Percentiles rank a stretch among this genome's conserved stretches.
Evolutionary conservation across 1,284 basidiomycete genomes (phyloP).

Genomic region (Trametes pubescens): DNA sequence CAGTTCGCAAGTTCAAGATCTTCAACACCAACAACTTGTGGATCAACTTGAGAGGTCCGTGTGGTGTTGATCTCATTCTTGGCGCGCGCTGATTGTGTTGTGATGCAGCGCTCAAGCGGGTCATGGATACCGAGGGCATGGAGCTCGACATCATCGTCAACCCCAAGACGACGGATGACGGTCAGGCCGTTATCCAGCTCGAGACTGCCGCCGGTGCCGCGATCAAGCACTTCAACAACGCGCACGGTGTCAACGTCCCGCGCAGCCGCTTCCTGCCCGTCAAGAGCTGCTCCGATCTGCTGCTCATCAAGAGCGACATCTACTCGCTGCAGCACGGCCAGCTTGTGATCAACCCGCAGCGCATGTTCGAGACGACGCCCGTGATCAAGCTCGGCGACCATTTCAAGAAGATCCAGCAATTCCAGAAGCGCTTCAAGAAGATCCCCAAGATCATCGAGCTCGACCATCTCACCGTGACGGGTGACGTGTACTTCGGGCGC

Average conservation of each 20-base stretch:
- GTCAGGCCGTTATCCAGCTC: conserved; percentile 85
- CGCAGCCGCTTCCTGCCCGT: conserved; percentile 98
- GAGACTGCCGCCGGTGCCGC: conserved; percentile 98
- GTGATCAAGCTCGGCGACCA: conserved; percentile 98
- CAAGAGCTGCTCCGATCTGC: conserved; percentile 89
- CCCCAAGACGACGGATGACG: conserved; percentile 90
- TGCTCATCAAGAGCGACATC: conserved; percentile 97
- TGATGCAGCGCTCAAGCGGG: conserved; percentile 76
- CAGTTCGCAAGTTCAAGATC: conserved; percentile 91
- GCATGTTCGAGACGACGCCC: conserved; percentile 95
- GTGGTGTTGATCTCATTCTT: conserved; percentile 9
- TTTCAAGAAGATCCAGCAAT: conserved; percentile 95
- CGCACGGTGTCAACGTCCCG: conserved; percentile 98
- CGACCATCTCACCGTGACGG: conserved; percentile 96
- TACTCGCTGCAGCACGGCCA: conserved; percentile 97
- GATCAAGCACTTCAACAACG: conserved; percentile 96
- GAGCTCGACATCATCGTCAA: conserved; percentile 96
- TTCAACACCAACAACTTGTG: conserved; percentile 99
- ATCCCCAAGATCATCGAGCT: conserved; percentile 95
- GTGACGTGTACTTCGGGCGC: conserved; percentile 96
- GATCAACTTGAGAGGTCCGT: conserved; percentile 85
- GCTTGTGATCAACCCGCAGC: conserved; percentile 88
- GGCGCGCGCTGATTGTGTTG: conserved; percentile 48
- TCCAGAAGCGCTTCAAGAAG: conserved; percentile 98
- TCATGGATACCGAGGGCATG: conserved; percentile 93